phyloP scores from a whole-genome alignment of 176 grass and related monocot genomes.

The Melocanna baccifera region DNA sequence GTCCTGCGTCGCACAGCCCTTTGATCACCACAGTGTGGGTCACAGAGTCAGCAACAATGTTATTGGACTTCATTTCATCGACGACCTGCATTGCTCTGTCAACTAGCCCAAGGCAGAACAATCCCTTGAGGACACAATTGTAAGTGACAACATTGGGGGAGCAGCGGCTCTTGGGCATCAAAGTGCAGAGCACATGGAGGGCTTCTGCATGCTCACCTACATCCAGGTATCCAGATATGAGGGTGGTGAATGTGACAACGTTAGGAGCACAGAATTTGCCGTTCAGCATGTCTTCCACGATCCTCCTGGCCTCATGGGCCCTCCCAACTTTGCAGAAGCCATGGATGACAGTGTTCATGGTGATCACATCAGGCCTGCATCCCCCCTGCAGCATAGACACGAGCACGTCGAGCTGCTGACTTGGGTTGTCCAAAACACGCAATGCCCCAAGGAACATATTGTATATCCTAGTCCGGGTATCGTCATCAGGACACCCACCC shows the following conservation, averaged over 20 bases:
- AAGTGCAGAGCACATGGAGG: conserved; percentile 46
- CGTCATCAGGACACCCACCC: background rate
- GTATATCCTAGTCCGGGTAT: conserved; percentile 60
- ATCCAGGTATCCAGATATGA: conserved; percentile 64
- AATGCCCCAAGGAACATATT: conserved; percentile 80
- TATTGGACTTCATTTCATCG: conserved; percentile 52
- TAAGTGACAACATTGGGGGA: conserved; percentile 68
- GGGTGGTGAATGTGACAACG: conserved; percentile 77
- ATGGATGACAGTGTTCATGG: conserved; percentile 85
- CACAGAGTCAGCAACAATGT: conserved; percentile 35
- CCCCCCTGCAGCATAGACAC: conserved; percentile 77
- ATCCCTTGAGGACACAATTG: conserved; percentile 57
- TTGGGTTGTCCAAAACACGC: conserved; percentile 55
- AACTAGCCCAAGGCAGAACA: conserved; percentile 42
- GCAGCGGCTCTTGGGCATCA: conserved; percentile 52
- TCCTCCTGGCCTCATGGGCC: conserved; percentile 65
- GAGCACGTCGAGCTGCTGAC: conserved; percentile 67
- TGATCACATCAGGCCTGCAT: conserved; percentile 66
- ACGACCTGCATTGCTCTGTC: conserved; percentile 63
- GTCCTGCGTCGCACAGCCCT: conserved; percentile 48
- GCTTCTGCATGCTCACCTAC: conserved; percentile 54
- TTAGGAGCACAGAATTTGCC: conserved; percentile 74
- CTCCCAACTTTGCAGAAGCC: conserved; percentile 82
- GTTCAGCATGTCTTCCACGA: conserved; percentile 70
- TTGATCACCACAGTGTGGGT: conserved; percentile 57